Conservation (phyloP, 768 basidiomycete species). For the Tulasnella calospora region DNA sequence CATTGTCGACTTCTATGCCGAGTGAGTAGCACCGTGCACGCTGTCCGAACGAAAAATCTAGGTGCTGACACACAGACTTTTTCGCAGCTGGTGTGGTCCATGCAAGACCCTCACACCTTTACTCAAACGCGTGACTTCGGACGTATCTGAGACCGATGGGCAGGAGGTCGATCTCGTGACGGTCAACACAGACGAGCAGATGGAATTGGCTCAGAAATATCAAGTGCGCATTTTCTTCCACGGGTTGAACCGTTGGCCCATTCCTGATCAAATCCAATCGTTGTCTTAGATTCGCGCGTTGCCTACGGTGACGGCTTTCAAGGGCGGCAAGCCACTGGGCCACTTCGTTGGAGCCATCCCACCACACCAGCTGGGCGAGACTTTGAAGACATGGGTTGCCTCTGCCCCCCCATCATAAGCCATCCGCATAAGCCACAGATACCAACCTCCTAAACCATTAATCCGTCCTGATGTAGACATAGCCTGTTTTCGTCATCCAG, state of each 20-base stretch:
- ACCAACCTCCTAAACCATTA: neutral
- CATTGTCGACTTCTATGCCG: slow-evolving; percentile 75
- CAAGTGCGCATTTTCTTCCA: slow-evolving; percentile 38
- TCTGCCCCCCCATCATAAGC: slow-evolving; percentile 27
- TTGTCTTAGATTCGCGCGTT: slow-evolving; percentile 56
- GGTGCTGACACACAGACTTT: neutral
- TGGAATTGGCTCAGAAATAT: slow-evolving; percentile 48
- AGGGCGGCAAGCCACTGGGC: slow-evolving; percentile 52
- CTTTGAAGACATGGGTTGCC: slow-evolving; percentile 43
- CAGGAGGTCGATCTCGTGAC: slow-evolving; percentile 66
- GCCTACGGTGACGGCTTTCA: slow-evolving; percentile 78
- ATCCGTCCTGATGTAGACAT: neutral
- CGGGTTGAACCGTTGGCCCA: slow-evolving; percentile 21
- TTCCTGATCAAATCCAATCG: neutral
- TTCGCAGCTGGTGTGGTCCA: slow-evolving; percentile 68
- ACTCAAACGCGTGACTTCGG: slow-evolving; percentile 52
- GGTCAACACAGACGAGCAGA: slow-evolving; percentile 48
- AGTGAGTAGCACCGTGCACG: slow-evolving; percentile 48
- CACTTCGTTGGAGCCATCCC: slow-evolving; percentile 60
- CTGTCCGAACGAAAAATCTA: slow-evolving; percentile 18
- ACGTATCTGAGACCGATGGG: slow-evolving; percentile 49
- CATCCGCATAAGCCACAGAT: slow-evolving; percentile 21
- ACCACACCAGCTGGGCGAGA: slow-evolving; percentile 43
- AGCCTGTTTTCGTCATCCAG: neutral
- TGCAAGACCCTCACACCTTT: slow-evolving; percentile 70